phyloP scores from a whole-genome alignment of 1,284 basidiomycete species.

The Melampsora abietis-canadensis region DNA sequence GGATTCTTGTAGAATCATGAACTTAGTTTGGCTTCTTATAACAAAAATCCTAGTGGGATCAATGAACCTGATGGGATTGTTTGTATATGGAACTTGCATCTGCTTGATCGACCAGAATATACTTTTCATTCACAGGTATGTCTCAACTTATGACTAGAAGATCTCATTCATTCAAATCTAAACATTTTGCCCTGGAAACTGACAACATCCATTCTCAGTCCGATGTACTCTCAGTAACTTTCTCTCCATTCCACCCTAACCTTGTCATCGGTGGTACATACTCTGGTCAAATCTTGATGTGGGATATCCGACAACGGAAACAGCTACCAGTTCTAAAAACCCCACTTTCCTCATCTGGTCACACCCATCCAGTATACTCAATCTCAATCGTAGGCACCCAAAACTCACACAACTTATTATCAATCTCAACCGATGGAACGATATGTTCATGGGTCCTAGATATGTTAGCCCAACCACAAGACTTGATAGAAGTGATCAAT shows the following conservation, averaged over 20 bases:
- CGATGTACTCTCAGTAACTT: conserved; percentile 90
- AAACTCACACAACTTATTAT: conserved; percentile 94
- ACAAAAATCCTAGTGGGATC: conserved; percentile 83
- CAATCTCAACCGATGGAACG: conserved; percentile 89
- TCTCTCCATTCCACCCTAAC: conserved; percentile 96
- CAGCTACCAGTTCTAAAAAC: conserved; percentile 94
- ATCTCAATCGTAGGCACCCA: conserved; percentile 97
- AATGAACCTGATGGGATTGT: conserved; percentile 96
- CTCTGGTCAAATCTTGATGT: conserved; percentile 93
- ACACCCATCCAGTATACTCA: conserved; percentile 96
- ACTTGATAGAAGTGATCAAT: conserved; percentile 81
- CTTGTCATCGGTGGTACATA: conserved; percentile 96
- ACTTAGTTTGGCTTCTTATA: conserved; percentile 89
- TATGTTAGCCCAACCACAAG: conserved; percentile 96
- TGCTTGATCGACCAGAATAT: conserved; percentile 92
- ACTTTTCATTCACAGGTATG: conserved; percentile 90
- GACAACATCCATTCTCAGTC: conserved; percentile 61
- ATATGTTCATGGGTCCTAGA: conserved; percentile 97
- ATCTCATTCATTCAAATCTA: no score
- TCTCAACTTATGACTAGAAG: neutral
- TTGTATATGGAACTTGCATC: conserved; percentile 93
- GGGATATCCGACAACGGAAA: conserved; percentile 91
- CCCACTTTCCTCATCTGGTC: conserved; percentile 81
- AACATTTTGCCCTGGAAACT: neutral
- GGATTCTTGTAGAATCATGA: conserved; percentile 73